phyloP scores from a whole-genome alignment of 495 filamentous ascomycete genomes.

The Ascodesmis nigricans region DNA sequence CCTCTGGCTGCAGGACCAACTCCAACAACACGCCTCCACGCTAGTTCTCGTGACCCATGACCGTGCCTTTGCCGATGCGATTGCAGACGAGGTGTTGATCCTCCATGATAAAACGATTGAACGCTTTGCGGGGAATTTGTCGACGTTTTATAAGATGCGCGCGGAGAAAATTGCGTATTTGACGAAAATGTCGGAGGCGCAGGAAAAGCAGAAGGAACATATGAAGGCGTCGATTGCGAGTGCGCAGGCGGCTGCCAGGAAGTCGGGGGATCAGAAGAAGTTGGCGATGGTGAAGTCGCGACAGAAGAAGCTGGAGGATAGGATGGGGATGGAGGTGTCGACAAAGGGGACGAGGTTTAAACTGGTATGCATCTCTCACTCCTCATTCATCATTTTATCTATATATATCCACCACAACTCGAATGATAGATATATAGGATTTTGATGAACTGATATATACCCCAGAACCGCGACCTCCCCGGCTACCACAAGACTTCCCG shows the following conservation, averaged over 20 bases:
- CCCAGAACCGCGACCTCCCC: constrained; percentile 42
- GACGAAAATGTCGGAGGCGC: constrained; percentile 57
- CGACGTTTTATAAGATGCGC: constrained; percentile 43
- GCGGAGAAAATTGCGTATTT: constrained; percentile 36
- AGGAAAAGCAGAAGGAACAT: constrained; percentile 52
- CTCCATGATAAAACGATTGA: constrained; percentile 42
- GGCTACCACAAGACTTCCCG: constrained; percentile 36
- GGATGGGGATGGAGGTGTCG: constrained; percentile 49
- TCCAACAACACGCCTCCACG: constrained; percentile 29
- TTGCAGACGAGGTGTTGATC: constrained; percentile 56
- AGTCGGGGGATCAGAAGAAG: constrained; percentile 56
- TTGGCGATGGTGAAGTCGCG: constrained; percentile 54
- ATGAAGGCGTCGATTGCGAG: constrained; percentile 54
- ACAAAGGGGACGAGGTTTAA: constrained; percentile 55
- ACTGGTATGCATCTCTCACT: too few species aligned
- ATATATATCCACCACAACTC: too few species aligned
- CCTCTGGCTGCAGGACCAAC: constrained; percentile 56
- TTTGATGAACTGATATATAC: too few species aligned
- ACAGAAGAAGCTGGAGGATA: constrained; percentile 61
- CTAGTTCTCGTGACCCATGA: constrained; percentile 64
- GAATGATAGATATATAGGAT: too few species aligned
- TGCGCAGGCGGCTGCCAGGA: constrained; percentile 44
- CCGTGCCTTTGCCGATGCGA: constrained; percentile 45
- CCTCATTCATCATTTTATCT: too few species aligned
- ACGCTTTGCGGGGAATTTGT: constrained; percentile 49